Base-by-base conservation (phyloP, 1,284 basidiomycete species). In the Ganoderma resinaceum region DNA sequence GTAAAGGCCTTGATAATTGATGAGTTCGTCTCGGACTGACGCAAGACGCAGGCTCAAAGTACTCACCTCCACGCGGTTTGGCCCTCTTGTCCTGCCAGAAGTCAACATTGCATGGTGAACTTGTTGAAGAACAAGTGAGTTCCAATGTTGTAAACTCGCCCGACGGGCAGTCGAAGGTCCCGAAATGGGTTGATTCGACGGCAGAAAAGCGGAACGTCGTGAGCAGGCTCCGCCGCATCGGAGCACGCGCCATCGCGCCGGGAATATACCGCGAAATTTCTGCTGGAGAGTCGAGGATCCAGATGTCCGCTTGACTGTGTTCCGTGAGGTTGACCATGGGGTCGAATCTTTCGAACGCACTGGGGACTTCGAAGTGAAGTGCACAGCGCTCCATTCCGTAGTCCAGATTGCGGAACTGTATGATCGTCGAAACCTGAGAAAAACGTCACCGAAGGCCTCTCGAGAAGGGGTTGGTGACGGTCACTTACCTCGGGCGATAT, bases 381-480 rank as follows among this genome's bases (percentile, higher is more conserved):
- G 68, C 63, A 37, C 73, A 74, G 29, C 66, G 64, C 53, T 74
- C 73, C 73, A 74, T 74, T 12, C 65, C 65, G 53, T 70, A 72
- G 66, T 74, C 73, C 11, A 73, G 40, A 63, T 70, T 70, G 35
- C 72, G 67, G 66, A 73, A 71, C 38, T 67, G 66, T 11, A 61
- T 33, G n/a, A 67, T 29, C 7, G 61, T 62, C 8, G 61, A 62
- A n/a, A 20, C 18, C 59, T 61, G 59, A 61, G 8, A 4, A 40
- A 16, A 26, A 9, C 9, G 18, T 23, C 9, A 61, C 23, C 18
- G 23, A 16, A 5, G 8, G n/a, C n/a, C 61, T 26, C 11, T 31
- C 37, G 12, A 40, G 31, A 29, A 26, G 12, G 26, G 2, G 26
- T 61, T n/a, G 59, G 37, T 38, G 12, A n/a, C 12, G 20, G 2